phyloP scores from a whole-genome alignment of 2,329 filamentous ascomycete genomes.

The Tetracladium maxilliforme region DNA sequence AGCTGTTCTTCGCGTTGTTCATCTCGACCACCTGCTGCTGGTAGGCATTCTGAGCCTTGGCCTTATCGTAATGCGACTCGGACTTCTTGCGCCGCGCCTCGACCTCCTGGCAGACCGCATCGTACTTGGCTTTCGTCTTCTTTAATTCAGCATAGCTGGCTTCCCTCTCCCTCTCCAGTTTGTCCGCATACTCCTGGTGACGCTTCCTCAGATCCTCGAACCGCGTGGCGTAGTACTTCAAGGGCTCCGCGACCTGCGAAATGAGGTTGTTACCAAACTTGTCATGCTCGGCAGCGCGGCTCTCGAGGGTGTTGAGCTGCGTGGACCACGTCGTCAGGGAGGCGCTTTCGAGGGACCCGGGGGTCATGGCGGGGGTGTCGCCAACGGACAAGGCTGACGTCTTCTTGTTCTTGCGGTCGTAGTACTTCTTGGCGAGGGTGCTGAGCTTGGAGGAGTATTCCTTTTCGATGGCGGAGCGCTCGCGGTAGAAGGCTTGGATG shows the following conservation, averaged over 20 bases:
- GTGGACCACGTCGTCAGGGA: constrained; percentile 96
- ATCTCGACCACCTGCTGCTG: constrained; percentile 88
- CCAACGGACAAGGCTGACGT: constrained; percentile 79
- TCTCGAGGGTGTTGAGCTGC: constrained; percentile 80
- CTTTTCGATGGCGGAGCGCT: constrained; percentile 87
- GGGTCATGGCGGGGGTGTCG: constrained; percentile 83
- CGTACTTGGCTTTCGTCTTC: constrained; percentile 89
- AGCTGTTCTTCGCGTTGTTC: constrained; percentile 98
- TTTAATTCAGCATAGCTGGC: constrained; percentile 68
- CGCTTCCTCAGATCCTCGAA: constrained; percentile 90
- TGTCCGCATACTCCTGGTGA: constrained; percentile 76
- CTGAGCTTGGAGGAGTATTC: constrained; percentile 87
- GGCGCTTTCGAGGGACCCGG: constrained; percentile 88
- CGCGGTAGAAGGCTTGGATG: constrained; percentile 93
- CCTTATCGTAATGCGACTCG: constrained; percentile 71
- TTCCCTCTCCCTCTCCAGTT: constrained; percentile 82
- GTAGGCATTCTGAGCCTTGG: constrained; percentile 81
- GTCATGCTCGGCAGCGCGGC: constrained; percentile 79
- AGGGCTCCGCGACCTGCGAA: constrained; percentile 68
- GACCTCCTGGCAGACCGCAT: constrained; percentile 83
- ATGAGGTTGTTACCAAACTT: constrained; percentile 67
- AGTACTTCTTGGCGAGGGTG: constrained; percentile 86
- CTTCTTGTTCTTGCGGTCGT: constrained; percentile 91
- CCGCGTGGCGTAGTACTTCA: constrained; percentile 57
- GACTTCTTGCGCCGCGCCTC: constrained; percentile 91